Conservation (phyloP, 441 rosid genomes). For the Arabidopsis hybrid region DNA sequence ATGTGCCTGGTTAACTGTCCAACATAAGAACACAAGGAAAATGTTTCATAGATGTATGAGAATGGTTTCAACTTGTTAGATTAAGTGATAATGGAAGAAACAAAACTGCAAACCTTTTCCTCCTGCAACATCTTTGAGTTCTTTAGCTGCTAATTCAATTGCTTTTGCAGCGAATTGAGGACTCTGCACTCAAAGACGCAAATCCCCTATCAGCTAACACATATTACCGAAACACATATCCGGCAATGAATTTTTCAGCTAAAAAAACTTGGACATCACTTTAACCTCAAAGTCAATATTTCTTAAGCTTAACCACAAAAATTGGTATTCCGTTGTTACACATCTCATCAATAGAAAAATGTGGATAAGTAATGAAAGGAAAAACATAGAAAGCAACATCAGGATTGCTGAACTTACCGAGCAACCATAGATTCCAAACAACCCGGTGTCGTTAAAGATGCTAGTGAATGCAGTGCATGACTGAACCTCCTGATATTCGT, state of each 20-base stretch:
- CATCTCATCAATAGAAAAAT: neutral
- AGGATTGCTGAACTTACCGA: conserved; percentile 60
- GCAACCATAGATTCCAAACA: conserved; percentile 93
- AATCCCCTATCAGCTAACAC: neutral
- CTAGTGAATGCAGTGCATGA: conserved; percentile 92
- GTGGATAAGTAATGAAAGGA: neutral
- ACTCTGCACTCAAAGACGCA: conserved; percentile 51
- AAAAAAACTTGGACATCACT: neutral
- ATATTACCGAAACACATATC: conserved; percentile 3
- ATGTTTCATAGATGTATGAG: neutral
- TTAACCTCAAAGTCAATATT: neutral
- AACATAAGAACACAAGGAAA: conserved; percentile 11
- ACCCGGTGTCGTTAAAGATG: conserved; percentile 80
- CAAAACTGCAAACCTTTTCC: conserved; percentile 63
- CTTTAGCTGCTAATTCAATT: conserved; percentile 70
- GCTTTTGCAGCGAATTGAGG: conserved; percentile 73
- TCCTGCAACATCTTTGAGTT: conserved; percentile 68
- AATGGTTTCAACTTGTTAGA: neutral
- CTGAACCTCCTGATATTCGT: conserved; percentile 71
- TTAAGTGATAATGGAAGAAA: neutral
- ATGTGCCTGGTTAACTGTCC: conserved; percentile 62
- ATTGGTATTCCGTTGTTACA: neutral
- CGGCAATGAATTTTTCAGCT: conserved; percentile 2
- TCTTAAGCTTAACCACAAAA: neutral
- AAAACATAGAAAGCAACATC: conserved; percentile 2